These are phyloP conservation scores for Drechslerella stenobrocha DNA, from an alignment of 2,329 filamentous ascomycete species.

Conservation along the genomic window DNA sequence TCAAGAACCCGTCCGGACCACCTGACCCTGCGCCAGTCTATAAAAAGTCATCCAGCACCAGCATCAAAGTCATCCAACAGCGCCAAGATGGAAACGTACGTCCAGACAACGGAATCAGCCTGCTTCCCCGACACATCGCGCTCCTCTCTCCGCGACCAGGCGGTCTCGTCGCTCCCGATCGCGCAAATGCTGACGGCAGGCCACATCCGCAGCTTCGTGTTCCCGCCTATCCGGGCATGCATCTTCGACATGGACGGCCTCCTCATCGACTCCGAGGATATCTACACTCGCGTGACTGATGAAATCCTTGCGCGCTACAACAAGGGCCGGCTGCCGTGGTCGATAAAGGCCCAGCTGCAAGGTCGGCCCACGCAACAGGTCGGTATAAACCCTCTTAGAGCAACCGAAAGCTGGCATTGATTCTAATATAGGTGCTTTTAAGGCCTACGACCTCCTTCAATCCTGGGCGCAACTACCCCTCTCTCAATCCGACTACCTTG, in stretches of 20 bases:
- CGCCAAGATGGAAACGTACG: too few relatives aligned
- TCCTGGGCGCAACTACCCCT: slow-evolving; percentile 87
- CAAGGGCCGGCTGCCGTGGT: slow-evolving; percentile 80
- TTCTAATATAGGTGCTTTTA: too few relatives aligned
- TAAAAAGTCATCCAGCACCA: too few relatives aligned
- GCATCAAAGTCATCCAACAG: not conserved
- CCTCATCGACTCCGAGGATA: slow-evolving; percentile 88
- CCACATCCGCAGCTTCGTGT: slow-evolving; percentile 53
- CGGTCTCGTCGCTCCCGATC: not conserved
- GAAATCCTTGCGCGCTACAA: slow-evolving; percentile 74
- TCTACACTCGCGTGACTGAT: slow-evolving; percentile 83
- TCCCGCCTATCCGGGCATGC: slow-evolving; percentile 81
- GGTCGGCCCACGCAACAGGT: slow-evolving; percentile 65
- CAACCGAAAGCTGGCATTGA: too few relatives aligned
- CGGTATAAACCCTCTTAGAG: too few relatives aligned
- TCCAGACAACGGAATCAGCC: too few relatives aligned
- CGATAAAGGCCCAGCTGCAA: slow-evolving; percentile 84
- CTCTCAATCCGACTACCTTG: slow-evolving; percentile 67
- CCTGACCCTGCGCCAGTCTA: too few relatives aligned
- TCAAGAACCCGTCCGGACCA: not conserved
- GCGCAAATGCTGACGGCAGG: slow-evolving; percentile 29
- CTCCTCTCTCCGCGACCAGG: not conserved
- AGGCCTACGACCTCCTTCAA: slow-evolving; percentile 68
- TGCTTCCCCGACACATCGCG: not conserved
- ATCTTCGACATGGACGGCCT: slow-evolving; percentile 99